Evolutionary conservation across 169 alveolate species (phyloP).

Genomic region (Cystoisospora suis): DNA sequence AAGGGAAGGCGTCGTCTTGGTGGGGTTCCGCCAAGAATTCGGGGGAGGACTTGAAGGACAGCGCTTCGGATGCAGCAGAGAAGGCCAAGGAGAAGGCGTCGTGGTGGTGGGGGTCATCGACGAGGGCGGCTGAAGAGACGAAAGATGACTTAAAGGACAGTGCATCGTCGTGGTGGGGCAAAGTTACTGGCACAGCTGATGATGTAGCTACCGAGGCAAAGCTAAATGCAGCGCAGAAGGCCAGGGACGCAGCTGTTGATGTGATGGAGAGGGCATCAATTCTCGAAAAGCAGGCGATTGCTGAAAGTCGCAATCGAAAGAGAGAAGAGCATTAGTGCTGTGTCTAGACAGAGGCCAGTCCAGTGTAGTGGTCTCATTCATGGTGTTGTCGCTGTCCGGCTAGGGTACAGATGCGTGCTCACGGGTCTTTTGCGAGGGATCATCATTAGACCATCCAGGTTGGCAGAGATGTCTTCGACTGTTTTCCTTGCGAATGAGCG

Average conservation of each 20-base stretch:
- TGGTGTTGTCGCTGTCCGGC: too few species aligned
- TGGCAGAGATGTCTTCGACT: too few species aligned
- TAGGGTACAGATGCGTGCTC: too few species aligned
- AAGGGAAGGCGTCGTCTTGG: neutral
- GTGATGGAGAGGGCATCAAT: neutral
- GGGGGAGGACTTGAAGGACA: neutral
- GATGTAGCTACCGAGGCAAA: neutral
- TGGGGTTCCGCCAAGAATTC: neutral
- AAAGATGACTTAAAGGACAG: neutral
- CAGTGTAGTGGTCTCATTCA: too few species aligned
- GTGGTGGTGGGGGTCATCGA: neutral
- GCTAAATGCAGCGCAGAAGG: neutral
- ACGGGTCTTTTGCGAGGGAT: too few species aligned
- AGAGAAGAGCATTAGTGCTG: neutral
- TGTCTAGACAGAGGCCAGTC: too few species aligned
- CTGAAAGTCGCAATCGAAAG: neutral
- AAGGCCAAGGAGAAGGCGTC: neutral
- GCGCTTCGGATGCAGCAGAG: neutral
- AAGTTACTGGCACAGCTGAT: neutral
- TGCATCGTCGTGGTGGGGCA: constrained; percentile 22
- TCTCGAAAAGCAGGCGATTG: neutral
- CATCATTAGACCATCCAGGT: too few species aligned
- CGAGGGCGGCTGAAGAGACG: neutral
- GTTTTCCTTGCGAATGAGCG: too few species aligned
- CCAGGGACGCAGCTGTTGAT: neutral